Percentiles rank a stretch among this genome's conserved stretches.
Conservation (phyloP, 345 rosid species). For the Corchorus olitorius region DNA sequence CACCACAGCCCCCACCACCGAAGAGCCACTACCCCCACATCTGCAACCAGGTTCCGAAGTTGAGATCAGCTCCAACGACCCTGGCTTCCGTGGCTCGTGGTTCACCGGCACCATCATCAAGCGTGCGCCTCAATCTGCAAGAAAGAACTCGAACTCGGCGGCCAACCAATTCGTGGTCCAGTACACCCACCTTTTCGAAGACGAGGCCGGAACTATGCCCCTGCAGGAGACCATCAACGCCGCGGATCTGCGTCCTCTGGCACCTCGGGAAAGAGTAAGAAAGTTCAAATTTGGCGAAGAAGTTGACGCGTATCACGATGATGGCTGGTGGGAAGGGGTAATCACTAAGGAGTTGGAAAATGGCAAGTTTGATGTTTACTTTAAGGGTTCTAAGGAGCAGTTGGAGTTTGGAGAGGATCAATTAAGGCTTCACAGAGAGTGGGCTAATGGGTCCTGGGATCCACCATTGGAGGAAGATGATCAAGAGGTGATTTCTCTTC, state of each 20-base stretch:
- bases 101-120: slow-evolving; percentile 51
- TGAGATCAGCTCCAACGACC: slow-evolving; percentile 65
- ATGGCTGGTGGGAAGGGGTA: slow-evolving; percentile 95
- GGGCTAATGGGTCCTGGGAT: slow-evolving; percentile 65
- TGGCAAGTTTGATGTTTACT: slow-evolving; percentile 63
- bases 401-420: slow-evolving; percentile 45
- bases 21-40: slow-evolving; percentile 19
- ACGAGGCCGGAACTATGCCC: slow-evolving; percentile 47
- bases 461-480: slow-evolving; percentile 49
- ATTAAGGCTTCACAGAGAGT: slow-evolving; percentile 71
- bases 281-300: slow-evolving; percentile 49
- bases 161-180: slow-evolving; percentile 39
- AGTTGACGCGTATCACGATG: slow-evolving; percentile 69
- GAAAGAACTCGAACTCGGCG: slow-evolving; percentile 17
- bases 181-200: slow-evolving; percentile 54
- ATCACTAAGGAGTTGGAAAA: slow-evolving; percentile 52
- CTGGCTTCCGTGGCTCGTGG: slow-evolving; percentile 79
- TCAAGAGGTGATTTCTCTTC: slow-evolving; percentile 22
- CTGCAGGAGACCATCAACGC: slow-evolving; percentile 43
- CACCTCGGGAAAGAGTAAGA: slow-evolving; percentile 57
- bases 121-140: slow-evolving; percentile 21
- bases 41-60: slow-evolving; percentile 54
- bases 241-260: slow-evolving; percentile 48
- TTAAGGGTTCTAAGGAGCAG: slow-evolving; percentile 58
- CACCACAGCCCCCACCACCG: slow-evolving; percentile 8